Evolutionary conservation across 805 yeast species (phyloP), one percentile per base, ranked within the genome.

Genomic region (Schwanniomyces polymorphus): DNA sequence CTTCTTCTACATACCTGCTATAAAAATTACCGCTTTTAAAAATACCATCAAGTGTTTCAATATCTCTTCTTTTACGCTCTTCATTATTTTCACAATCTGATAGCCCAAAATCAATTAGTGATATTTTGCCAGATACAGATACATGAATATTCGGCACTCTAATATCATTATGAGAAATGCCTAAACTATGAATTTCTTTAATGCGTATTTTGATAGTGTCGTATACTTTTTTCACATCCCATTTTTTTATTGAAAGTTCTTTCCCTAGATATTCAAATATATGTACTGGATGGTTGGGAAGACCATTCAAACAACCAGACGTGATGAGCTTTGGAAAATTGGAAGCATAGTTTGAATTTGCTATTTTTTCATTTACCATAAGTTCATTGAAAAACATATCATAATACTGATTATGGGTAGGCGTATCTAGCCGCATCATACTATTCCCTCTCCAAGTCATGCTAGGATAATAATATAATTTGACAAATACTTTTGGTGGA

Each of bases 191-290:
- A 43, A 37, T 8, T 31, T 41, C 43, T 21, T 28, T 21, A 18
- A 41, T 29, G 18, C 43, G 28, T 31, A 28, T 12, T 28, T 41
- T 41, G 38, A 41, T 31, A 8, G 28, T 11, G 4, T 17, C 17
- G 38, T 41, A 28, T 3, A 41, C 43, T 31, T 41, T 28, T 7
- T 41, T 16, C 27, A 8, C 18, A 16, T 41, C 37, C 37, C 38
- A 41, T 4, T 28, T 17, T 18, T 29, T 16, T 8, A 27, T 21
- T 18, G 37, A 38, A 2, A 41, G 2, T 7, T 41, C 27, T 28
- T 28, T 31, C 2, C 38, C 43, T 29, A 41, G 18, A n/a, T 41
- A 29, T 41, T 41, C 43, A 41, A 41, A 41, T 41, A 41, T 41
- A 41, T 41, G 43, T 38, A 41, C 18, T 31, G 26, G 43, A 18